phyloP scores from a whole-genome alignment of 1,284 basidiomycete species.

The Puccinia novopanici region DNA sequence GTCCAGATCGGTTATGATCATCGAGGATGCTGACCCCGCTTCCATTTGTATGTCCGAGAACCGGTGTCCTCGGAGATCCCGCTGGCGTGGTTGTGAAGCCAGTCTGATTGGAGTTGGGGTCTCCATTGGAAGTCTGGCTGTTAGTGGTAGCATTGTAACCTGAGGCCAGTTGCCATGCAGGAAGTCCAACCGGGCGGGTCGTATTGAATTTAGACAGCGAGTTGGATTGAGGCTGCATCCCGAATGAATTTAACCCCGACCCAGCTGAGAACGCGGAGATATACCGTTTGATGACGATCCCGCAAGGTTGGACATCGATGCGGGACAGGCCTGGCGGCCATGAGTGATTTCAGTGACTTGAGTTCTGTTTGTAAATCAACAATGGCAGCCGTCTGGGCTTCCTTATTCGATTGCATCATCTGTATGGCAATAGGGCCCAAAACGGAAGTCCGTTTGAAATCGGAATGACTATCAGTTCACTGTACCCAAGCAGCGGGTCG shows the following conservation, averaged over 20 bases:
- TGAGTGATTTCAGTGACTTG: constrained; percentile 40
- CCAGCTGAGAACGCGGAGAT: neutral
- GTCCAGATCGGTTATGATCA: neutral
- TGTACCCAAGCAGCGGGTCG: neutral
- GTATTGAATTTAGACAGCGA: constrained; percentile 21
- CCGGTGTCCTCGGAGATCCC: neutral
- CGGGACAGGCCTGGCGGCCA: constrained; percentile 1
- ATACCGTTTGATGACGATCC: neutral
- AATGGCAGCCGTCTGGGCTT: constrained; percentile 28
- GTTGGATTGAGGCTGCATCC: constrained; percentile 5
- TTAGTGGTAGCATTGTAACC: constrained; percentile 1
- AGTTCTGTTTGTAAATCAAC: constrained; percentile 42
- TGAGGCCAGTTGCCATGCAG: constrained; percentile 37
- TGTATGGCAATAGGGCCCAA: neutral
- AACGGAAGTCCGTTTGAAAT: too few species aligned
- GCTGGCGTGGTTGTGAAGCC: neutral
- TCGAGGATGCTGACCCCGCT: neutral
- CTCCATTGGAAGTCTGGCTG: constrained; percentile 1
- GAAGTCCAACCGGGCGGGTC: constrained; percentile 23
- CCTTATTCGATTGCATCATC: constrained; percentile 39
- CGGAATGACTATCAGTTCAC: constrained; percentile 9
- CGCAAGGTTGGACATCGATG: neutral
- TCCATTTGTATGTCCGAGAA: constrained; percentile 2
- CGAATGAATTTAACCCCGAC: constrained; percentile 2
- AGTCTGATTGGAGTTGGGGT: neutral